These are phyloP conservation scores for Candida ponderosae DNA, from an alignment of 805 yeast species.

Conservation along the genomic window DNA sequence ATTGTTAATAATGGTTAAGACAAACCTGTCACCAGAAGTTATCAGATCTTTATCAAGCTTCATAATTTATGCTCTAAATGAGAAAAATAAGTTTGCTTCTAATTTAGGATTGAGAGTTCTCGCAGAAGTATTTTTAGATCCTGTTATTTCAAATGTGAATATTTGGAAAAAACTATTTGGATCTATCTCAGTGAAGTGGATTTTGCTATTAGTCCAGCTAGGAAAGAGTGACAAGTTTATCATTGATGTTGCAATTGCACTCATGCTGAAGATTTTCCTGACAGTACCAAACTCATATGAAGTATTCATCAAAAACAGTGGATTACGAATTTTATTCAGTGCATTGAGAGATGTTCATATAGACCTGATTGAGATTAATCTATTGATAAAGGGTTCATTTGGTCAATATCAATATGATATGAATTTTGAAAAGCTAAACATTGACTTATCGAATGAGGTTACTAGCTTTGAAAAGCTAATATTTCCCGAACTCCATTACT, in stretches of 20 bases:
- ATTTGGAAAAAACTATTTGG: conserved; percentile 41
- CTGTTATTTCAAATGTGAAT: conserved; percentile 31
- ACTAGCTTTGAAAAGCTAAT: conserved; percentile 10
- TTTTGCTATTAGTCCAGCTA: conserved; percentile 42
- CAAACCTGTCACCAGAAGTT: conserved; percentile 46
- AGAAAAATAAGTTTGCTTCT: conserved; percentile 17
- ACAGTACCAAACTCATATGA: conserved; percentile 39
- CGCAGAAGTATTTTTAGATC: conserved; percentile 24
- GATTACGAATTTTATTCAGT: conserved; percentile 40
- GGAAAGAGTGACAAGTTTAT: conserved; percentile 22
- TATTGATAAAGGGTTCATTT: conserved; percentile 38
- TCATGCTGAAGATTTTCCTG: conserved; percentile 43
- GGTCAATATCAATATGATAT: conserved; percentile 28
- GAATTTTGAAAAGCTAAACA: conserved; percentile 10
- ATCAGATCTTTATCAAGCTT: conserved; percentile 45
- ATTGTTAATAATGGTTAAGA: conserved; percentile 30
- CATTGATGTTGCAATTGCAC: conserved; percentile 25
- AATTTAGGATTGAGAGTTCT: conserved; percentile 24
- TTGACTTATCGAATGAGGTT: conserved; percentile 6
- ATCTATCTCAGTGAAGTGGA: conserved; percentile 59
- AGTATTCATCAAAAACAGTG: conserved; percentile 44
- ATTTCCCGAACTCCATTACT: conserved; percentile 37
- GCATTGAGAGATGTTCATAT: conserved; percentile 38
- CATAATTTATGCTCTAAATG: conserved; percentile 39
- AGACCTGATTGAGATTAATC: conserved; percentile 19